Evolutionary conservation across 2,329 filamentous ascomycete genomes (phyloP), one percentile per base, ranked within the genome.

Genomic region (Colletotrichum theobromicola): DNA sequence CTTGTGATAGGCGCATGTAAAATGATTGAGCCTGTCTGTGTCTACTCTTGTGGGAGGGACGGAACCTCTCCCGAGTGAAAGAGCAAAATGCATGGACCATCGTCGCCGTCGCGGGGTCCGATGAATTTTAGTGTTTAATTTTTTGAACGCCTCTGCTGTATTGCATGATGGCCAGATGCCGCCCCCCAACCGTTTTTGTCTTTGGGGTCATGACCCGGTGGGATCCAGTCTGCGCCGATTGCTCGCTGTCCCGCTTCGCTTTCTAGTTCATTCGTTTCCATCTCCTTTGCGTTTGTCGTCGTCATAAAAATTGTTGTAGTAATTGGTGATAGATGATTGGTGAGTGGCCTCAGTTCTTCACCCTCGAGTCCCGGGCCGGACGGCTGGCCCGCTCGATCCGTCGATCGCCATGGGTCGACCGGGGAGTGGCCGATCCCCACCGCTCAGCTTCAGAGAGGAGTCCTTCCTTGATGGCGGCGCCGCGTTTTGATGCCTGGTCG

Each of bases 401-500:
- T 28, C 72, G 72, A 74, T 74, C 72, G 34, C 68, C 72, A 46
- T 72, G 72, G 34, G 68, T 63, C 61, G 68, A 21, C 34, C 72
- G 68, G 26, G 72, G 72, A n/a, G 62, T 67, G 7, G 72, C 55
- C 7, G 72, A 74, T 13, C 73, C 73, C 73, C 69, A 75, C 32
- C 73, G 57, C 70, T 75, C 69, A 35, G 69, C 70, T 55, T 75
- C 70, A 16, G 73, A 75, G 46, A 75, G 73, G 13, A 75, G 70
- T 26, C 70, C 73, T 28, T 75, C 73, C 34, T 75, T 75, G n/a
- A 75, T 75, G 24, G 73, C 71, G 7, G 73, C 69, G 26, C 73
- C 73, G 53, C 70, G 65, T 75, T 75, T 72, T 66, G 73, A 75
- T 69, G 70, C 73, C 73, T 75, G 50, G 0, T 21, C 0, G 7